Percentiles rank a stretch among this genome's conserved stretches.
phyloP scores from a whole-genome alignment of 805 yeast genomes.

The Myxozyma kluyveri region DNA sequence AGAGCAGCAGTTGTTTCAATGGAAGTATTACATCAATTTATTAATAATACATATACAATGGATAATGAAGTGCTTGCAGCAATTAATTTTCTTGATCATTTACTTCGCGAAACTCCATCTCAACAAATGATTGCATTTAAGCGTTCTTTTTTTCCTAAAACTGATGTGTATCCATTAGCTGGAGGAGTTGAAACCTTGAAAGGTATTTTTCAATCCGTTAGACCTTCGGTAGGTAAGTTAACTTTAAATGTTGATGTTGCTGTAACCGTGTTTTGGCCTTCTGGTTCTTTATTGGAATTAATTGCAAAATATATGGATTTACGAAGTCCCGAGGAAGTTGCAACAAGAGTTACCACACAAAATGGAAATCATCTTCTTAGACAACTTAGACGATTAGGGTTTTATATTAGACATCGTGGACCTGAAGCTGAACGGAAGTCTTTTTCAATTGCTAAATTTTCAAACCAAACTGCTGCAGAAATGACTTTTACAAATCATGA shows the following conservation, averaged over 20 bases:
- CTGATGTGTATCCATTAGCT: slow-evolving; percentile 24
- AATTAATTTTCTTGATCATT: slow-evolving; percentile 18
- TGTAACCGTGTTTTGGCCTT: slow-evolving; percentile 35
- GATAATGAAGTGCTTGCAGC: slow-evolving; percentile 13
- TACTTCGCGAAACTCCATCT: slow-evolving; percentile 14
- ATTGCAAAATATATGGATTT: slow-evolving; percentile 4
- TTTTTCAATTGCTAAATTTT: slow-evolving; percentile 13
- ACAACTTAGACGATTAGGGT: slow-evolving; percentile 3
- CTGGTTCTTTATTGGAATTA: slow-evolving; percentile 35
- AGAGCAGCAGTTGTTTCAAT: slow-evolving; percentile 12
- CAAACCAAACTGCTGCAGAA: slow-evolving; percentile 23
- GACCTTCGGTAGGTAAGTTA: slow-evolving; percentile 35
- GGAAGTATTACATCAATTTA: slow-evolving; percentile 11
- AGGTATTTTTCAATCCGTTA: slow-evolving; percentile 38
- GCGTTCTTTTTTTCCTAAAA: slow-evolving; percentile 8
- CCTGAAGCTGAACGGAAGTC: slow-evolving; percentile 14
- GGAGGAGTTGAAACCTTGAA: slow-evolving; percentile 36
- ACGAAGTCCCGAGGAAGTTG: slow-evolving; percentile 32
- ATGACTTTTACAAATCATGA: slow-evolving; percentile 29
- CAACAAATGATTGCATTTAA: slow-evolving; percentile 6
- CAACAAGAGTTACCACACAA: slow-evolving; percentile 30
- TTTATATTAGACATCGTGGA: slow-evolving; percentile 14
- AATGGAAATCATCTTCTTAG: slow-evolving; percentile 13
- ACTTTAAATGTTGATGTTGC: slow-evolving; percentile 37
- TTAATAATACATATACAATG: slow-evolving; percentile 10